Evolutionary conservation across 352 stramenopile genomes (phyloP), one percentile per base, ranked within the genome.

Genomic region (Phytophthora multivora): DNA sequence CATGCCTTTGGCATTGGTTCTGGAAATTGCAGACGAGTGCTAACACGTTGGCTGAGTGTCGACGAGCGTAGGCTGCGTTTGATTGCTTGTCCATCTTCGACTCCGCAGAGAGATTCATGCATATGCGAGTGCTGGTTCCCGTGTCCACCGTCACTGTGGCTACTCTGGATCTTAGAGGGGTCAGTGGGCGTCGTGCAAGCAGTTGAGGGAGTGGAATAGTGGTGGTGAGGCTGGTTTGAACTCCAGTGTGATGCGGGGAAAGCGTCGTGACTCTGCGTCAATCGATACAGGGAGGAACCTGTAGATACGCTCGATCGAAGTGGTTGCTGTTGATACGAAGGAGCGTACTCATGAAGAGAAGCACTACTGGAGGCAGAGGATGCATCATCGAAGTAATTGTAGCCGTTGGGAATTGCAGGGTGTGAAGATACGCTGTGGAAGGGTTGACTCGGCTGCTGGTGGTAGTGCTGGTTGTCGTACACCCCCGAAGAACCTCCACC

Each of bases 391-490:
- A 64, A 63, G 41, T 50, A 62, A 38, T 64, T 41, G 36, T 52
- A 67, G 13, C 39, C 35, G 13, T 54, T 69, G 16, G 38, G 15
- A 4, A 19, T 18, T 33, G 16, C 15, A 43, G 50, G 21, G 19
- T 60, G 54, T 12, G 45, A 54, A 8, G 68, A 56, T 51, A 66
- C 43, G 36, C 53, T 71, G 36, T 63, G 64, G 18, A 69, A 60
- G 13, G 59, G 46, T 33, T 70, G 58, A 11, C 12, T 23, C 19
- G 62, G 67, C 16, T 73, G 63, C 8, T 71, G 51, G 7, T 61
- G 59, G 39, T 65, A 57, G 18, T 67, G 55, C 30, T 64, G 66
- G 25, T 71, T 69, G 38, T 65, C 54, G 59, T 64, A 63, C 10
- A 33, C 16, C 3, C 59, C 63, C 23, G 42, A 33, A 5, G 59